phyloP scores from a whole-genome alignment of 2,329 filamentous ascomycete species.

The Colletotrichum abscissum region DNA sequence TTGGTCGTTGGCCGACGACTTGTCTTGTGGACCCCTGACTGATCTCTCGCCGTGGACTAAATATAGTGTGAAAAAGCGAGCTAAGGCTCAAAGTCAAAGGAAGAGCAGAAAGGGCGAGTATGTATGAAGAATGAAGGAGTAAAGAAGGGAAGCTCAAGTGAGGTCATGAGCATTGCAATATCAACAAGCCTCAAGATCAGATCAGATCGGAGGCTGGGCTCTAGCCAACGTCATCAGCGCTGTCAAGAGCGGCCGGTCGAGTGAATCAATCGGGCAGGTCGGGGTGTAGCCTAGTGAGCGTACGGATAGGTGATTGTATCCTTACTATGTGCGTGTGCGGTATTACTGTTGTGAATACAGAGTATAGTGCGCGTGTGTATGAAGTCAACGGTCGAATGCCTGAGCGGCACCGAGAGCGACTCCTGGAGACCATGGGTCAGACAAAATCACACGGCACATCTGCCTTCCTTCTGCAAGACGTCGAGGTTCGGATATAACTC shows the following conservation, averaged over 20 bases:
- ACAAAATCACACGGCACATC: background rate
- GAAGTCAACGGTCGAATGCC: background rate
- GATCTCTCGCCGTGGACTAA: conserved; percentile 20
- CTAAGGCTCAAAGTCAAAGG: conserved; percentile 16
- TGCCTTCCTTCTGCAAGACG: background rate
- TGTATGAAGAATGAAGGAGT: conserved; percentile 23
- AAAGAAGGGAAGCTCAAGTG: background rate
- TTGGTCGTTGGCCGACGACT: conserved; percentile 6
- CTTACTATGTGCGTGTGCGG: background rate
- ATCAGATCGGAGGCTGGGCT: conserved; percentile 12
- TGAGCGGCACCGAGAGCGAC: background rate
- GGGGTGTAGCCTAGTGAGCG: conserved; percentile 5
- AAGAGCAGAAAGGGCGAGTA: background rate
- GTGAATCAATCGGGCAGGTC: conserved; percentile 8
- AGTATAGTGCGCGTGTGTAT: background rate
- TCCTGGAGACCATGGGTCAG: background rate
- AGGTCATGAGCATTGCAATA: background rate
- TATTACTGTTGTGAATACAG: no score
- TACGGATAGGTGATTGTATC: background rate
- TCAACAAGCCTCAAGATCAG: conserved; percentile 6
- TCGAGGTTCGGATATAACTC: conserved; percentile 2
- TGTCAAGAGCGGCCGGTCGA: conserved; percentile 11
- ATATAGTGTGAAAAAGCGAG: conserved; percentile 25
- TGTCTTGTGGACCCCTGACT: conserved; percentile 16
- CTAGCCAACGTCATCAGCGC: conserved; percentile 16